A percentile compares a stretch with the other conserved stretches of the same genome.
Conservation (phyloP, 225 moss, liverwort and hornwort species). For the Straminergon stramineum region DNA sequence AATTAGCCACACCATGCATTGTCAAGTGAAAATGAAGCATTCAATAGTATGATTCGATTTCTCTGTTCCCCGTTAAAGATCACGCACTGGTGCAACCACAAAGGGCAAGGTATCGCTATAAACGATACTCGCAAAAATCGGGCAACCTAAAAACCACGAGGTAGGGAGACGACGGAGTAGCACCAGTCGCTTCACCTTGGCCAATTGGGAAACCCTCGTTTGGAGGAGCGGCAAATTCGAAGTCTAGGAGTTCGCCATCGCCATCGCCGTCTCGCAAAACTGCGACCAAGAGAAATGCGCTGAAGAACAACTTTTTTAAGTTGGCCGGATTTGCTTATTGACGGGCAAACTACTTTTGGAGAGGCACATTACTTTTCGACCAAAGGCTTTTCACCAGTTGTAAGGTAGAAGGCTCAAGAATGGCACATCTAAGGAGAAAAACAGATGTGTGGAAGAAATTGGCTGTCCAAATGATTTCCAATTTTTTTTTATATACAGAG, state of each 20-base stretch:
- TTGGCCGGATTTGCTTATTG: not conserved
- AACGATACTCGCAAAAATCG: not conserved
- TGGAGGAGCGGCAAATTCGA: not conserved
- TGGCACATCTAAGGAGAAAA: too few relatives aligned
- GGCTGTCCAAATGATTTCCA: too few relatives aligned
- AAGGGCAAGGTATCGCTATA: not conserved
- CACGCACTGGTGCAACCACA: not conserved
- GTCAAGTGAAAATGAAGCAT: not conserved
- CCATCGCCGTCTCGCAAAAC: not conserved
- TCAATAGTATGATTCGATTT: not conserved
- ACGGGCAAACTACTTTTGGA: not conserved
- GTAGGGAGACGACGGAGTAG: not conserved
- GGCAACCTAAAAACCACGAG: not conserved
- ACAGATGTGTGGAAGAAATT: too few relatives aligned
- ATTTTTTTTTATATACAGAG: too few relatives aligned
- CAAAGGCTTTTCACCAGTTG: not conserved
- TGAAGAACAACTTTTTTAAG: not conserved
- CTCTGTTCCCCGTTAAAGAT: not conserved
- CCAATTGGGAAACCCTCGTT: not conserved
- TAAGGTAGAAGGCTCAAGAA: too few relatives aligned
- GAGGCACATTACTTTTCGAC: not conserved
- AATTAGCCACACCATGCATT: not conserved
- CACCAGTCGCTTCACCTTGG: not conserved
- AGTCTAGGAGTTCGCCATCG: not conserved
- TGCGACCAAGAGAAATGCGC: not conserved